Percentiles rank a stretch among this genome's conserved stretches.
phyloP scores from a whole-genome alignment of 345 rosid species.

The Mangifera indica region DNA sequence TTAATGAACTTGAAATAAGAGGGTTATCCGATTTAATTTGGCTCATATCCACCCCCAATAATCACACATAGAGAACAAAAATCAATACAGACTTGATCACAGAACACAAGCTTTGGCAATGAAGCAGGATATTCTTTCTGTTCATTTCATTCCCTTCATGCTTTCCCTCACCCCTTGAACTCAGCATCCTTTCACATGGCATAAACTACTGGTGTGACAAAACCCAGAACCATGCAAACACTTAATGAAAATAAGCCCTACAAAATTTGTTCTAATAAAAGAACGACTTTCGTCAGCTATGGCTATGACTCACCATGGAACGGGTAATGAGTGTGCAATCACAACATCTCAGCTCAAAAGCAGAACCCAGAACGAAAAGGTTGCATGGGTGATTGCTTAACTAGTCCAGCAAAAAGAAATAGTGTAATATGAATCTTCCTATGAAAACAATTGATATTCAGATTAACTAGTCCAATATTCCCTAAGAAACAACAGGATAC shows the following conservation, averaged over 20 bases:
- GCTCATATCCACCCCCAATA: too few species aligned
- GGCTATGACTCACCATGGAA: slow-evolving; percentile 49
- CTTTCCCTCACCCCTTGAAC: slow-evolving; percentile 20
- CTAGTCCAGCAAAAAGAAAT: too few species aligned
- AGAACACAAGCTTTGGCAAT: neutral
- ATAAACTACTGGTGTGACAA: slow-evolving; percentile 62
- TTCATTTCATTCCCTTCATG: slow-evolving; percentile 16
- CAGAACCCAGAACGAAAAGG: slow-evolving; percentile 50
- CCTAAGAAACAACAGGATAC: neutral
- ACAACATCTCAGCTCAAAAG: slow-evolving; percentile 55
- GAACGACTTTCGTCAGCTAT: slow-evolving; percentile 50
- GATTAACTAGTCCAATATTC: neutral
- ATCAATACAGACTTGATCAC: neutral
- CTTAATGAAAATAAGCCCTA: slow-evolving; percentile 34
- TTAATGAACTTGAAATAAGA: too few species aligned
- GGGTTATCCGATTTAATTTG: too few species aligned
- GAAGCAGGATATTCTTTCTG: slow-evolving; percentile 14
- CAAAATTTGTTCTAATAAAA: slow-evolving; percentile 27
- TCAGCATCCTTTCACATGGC: slow-evolving; percentile 11
- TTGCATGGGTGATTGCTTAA: slow-evolving; percentile 89
- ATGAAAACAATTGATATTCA: too few species aligned
- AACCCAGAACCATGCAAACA: slow-evolving; percentile 65
- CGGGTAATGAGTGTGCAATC: slow-evolving; percentile 54
- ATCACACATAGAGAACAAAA: neutral
- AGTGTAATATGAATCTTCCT: too few species aligned